Base-by-base conservation (phyloP, 176 grass and related monocot species). In the Musa beccarii region DNA sequence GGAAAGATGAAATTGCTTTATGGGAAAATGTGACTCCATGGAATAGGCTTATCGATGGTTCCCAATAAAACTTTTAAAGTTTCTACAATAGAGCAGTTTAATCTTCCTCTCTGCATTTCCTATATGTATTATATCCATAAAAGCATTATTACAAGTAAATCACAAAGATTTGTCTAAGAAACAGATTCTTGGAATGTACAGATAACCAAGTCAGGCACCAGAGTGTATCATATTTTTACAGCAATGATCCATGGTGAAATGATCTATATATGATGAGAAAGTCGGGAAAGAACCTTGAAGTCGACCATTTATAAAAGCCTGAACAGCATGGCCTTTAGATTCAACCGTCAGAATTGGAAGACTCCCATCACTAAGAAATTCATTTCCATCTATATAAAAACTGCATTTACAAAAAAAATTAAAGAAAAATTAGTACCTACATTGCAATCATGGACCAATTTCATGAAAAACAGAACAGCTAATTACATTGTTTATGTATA, bases 291-390 rank as follows among this genome's bases (percentile, higher is more conserved):
- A 10, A 94, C 95, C 95, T 99, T 86, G 87, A 75, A 94, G 55
- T 63, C 77, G 71, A 29, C 86, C 77, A 59, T 99, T 99, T 77
- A 94, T 72, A 84, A 99, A 99, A 84, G 75, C 79, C 61, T 91
- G 90, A 80, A 90, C 82, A 72, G 78, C 95, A 84, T 99, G 95
- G 71, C 95, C 95, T 84, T 89, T 81, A 10, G 95, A 99, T 75
- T 83, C 76, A 51, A 99, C 78, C 76, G 74, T 81, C 20, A 96
- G 84, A 82, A 86, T 17, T 76, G 79, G 80, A 76, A 83, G 66
- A 49, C 78, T 84, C 49, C 54, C 77, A 59, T 66, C 71, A 52
- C 73, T 29, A 15, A 25, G 72, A 66, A 77, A 79, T 25, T 94
- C 87, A 81, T 73, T 85, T 87, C 49, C 53, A 29, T 86, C 87